These are phyloP conservation scores for Escovopsis sp. DNA, from an alignment of 2,329 filamentous ascomycete genomes.

Conservation along the genomic window DNA sequence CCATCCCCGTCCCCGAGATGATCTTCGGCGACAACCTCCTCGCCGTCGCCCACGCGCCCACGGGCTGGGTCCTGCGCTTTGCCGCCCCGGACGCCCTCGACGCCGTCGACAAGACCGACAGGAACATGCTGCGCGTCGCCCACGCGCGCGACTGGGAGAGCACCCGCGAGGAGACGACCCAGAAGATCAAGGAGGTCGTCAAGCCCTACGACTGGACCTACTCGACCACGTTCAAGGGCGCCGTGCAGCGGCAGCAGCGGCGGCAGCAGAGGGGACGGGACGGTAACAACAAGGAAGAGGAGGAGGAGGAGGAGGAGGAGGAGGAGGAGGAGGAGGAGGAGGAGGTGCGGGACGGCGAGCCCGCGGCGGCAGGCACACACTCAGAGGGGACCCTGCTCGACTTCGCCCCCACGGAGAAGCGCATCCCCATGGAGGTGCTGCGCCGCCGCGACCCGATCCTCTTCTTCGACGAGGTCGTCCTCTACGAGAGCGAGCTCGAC, in stretches of 20 bases:
- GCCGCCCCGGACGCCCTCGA: constrained; percentile 79
- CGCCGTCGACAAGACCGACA: constrained; percentile 83
- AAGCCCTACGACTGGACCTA: constrained; percentile 99
- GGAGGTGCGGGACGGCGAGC: too few relatives aligned
- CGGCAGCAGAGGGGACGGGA: too few relatives aligned
- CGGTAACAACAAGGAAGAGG: constrained; percentile 7
- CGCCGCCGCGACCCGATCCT: constrained; percentile 84
- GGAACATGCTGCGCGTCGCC: constrained; percentile 81
- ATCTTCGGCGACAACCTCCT: constrained; percentile 95
- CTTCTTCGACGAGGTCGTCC: constrained; percentile 90
- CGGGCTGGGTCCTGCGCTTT: constrained; percentile 70
- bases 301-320: neutral
- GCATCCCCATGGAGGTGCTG: constrained; percentile 75
- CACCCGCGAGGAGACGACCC: constrained; percentile 57
- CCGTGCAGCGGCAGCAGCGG: constrained; percentile 21
- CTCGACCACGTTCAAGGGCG: constrained; percentile 74
- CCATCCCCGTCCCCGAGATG: constrained; percentile 92
- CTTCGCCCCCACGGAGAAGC: constrained; percentile 18
- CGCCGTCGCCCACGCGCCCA: constrained; percentile 54
- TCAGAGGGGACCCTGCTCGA: neutral
- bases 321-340: too few relatives aligned
- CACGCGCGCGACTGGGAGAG: constrained; percentile 76
- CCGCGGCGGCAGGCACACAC: too few relatives aligned
- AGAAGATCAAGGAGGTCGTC: constrained; percentile 84
- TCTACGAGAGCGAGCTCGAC: constrained; percentile 95